Base-by-base conservation (phyloP, 768 basidiomycete genomes). In the Rhodotorula babjevae region DNA sequence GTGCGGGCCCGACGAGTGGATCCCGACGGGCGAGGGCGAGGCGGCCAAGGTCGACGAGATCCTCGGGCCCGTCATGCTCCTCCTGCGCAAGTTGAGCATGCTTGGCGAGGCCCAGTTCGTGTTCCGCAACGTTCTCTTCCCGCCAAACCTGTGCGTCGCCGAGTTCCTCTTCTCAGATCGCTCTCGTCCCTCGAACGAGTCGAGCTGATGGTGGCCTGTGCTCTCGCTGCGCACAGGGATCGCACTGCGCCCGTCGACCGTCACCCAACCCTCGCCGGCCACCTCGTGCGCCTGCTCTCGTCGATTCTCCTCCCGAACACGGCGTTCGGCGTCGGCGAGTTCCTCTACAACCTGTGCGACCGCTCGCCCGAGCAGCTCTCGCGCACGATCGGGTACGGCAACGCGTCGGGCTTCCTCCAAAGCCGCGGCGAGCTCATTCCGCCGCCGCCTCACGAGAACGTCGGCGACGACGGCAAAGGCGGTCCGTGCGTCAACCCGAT, bases 341-440 rank as follows among this genome's bases (percentile, higher is more conserved):
- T 98, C 84, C 81, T 98, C 27, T 98, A 85, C 80, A 87, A 89
- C 0, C 84, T 93, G 77, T 91, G 90, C 75, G 89, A 91, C 73
- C 88, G 87, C 4, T 88, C 96, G 81, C 84, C 90, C n/a, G 83
- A 85, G 11, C 86, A 84, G 0, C 83, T 98, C 25, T 86, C 87
- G n/a, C 85, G 87, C 9, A 86, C 90, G 57, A 85, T 96, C 64
- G 95, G 95, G 14, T 99, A 99, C 77, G 95, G 95, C 55, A 93
- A 93, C 79, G 92, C 93, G 55, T 92, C 93, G 0, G 96, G 96
- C 1, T 90, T 92, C 84, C 84, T 99, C 36, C 94, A 92, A 83
- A 88, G 90, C 79, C 94, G 93, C 79, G 93, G 93, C 25, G 85
- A 98, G 76, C 84, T 90, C 78, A 12, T 90, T 88, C 2, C 84